phyloP scores from a whole-genome alignment of 345 rosid species.

The Populus euphratica region DNA sequence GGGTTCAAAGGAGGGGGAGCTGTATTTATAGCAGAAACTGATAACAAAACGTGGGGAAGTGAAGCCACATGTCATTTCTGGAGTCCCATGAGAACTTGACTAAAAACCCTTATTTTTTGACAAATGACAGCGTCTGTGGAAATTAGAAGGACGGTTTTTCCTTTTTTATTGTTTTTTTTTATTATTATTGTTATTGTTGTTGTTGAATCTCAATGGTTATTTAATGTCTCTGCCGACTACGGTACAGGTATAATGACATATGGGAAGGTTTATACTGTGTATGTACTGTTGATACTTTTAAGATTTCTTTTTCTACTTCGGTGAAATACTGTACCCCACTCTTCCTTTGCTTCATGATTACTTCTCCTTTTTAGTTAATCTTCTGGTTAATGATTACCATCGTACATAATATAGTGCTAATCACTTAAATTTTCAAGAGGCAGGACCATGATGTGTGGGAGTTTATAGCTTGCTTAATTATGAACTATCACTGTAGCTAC shows the following conservation, averaged over 20 bases:
- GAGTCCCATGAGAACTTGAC: conserved; percentile 26
- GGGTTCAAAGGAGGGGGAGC: neutral
- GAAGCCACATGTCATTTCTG: conserved; percentile 30
- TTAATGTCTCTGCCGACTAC: conserved; percentile 20
- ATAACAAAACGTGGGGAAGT: conserved; percentile 18
- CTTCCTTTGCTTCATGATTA: conserved; percentile 17
- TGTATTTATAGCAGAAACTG: conserved; percentile 33
- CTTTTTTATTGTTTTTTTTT: neutral
- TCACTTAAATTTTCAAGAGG: neutral
- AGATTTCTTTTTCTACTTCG: neutral
- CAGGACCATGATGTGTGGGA: neutral
- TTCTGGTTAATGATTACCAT: conserved; percentile 23
- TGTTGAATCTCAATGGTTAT: neutral
- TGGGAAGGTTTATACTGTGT: neutral
- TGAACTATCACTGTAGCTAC: neutral
- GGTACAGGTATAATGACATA: neutral
- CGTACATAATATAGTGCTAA: conserved; percentile 1
- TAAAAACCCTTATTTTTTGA: neutral
- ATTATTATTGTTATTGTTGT: neutral
- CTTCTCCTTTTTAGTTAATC: conserved; percentile 21
- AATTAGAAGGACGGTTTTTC: neutral
- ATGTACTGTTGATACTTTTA: neutral
- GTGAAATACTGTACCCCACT: neutral
- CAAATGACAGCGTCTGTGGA: neutral
- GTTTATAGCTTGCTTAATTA: neutral